Base-by-base conservation (phyloP, 768 basidiomycete species). In the Mycena rebaudengoi region DNA sequence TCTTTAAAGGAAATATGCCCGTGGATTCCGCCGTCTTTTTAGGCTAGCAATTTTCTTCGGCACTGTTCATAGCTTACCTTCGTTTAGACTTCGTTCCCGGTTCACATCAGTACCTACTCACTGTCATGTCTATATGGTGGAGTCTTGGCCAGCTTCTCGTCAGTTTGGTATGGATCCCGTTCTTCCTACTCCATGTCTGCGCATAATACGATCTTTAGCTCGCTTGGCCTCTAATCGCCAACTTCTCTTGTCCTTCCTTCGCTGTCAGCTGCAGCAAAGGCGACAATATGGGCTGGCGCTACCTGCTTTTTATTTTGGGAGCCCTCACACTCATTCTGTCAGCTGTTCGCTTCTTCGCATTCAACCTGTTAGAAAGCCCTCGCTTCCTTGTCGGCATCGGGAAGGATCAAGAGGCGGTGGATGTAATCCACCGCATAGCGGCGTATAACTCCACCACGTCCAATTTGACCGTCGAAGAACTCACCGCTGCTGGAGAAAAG, bases 51-150 rank as follows among this genome's bases (percentile, higher is more conserved):
- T 21, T 73, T 44, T 23, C 26, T 20, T 12, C 10, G 12, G n/a
- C 33, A 59, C 33, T 12, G 44, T 51, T 43, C 30, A 23, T 49
- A 45, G 35, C 23, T 20, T 44, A 48, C 16, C 40, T 14, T 41
- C 13, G n/a, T n/a, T n/a, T 69, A 88, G 90, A 93, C 68, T 91
- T 91, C 69, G 71, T 91, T 0, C 91, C 91, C 0, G 84, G 85
- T 3, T 85, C 86, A 1, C 90, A 92, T 64, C 92, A 93, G 69
- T 92, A 91, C 69, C 80, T 94, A 4, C 78, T 93, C 32, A 92
- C 91, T 0, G 77, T 92, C 14, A 80, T 93, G 18, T 91, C 91
- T 0, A 85, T 92, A 35, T 93, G 89, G 88, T 94, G 92, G 92
- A 88, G 89, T 6, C 80, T 92, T 32, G 91, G 91, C 3, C 91